These are phyloP conservation scores for Astrothelium subdiscretum DNA, from an alignment of 495 filamentous ascomycete genomes.

Conservation along the genomic window DNA sequence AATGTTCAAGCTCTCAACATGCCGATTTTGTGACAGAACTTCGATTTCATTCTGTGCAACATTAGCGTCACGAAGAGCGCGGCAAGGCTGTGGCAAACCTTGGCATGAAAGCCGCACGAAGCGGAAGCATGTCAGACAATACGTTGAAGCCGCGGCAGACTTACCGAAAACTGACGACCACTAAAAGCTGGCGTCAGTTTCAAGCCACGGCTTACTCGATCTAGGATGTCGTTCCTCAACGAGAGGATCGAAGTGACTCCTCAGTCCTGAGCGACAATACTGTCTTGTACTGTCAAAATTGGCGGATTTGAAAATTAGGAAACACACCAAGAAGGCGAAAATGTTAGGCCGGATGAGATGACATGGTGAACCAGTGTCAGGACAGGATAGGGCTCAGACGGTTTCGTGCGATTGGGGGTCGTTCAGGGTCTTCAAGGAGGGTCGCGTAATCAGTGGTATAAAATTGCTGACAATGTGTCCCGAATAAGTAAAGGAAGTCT, in stretches of 20 bases:
- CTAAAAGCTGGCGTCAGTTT: neutral
- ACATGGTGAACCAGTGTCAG: too few species aligned
- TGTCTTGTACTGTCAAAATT: neutral
- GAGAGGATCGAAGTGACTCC: neutral
- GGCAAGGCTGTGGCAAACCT: neutral
- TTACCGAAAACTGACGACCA: neutral
- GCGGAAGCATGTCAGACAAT: conserved; percentile 3
- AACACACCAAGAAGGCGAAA: neutral
- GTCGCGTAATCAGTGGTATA: too few species aligned
- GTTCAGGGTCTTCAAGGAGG: too few species aligned
- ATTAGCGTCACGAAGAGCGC: neutral
- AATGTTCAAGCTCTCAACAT: neutral
- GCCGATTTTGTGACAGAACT: neutral
- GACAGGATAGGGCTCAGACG: too few species aligned
- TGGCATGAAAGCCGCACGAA: neutral
- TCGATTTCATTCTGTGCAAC: neutral
- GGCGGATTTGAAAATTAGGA: neutral
- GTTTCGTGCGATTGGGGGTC: too few species aligned
- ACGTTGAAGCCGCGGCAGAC: neutral
- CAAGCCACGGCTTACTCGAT: neutral
- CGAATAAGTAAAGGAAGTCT: too few species aligned
- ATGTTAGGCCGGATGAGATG: too few species aligned
- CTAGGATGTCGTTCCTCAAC: neutral
- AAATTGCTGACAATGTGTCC: neutral
- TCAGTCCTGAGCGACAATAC: neutral